Conservation (phyloP, 2,329 filamentous ascomycete genomes). For the Arthrinium puccinioides region DNA sequence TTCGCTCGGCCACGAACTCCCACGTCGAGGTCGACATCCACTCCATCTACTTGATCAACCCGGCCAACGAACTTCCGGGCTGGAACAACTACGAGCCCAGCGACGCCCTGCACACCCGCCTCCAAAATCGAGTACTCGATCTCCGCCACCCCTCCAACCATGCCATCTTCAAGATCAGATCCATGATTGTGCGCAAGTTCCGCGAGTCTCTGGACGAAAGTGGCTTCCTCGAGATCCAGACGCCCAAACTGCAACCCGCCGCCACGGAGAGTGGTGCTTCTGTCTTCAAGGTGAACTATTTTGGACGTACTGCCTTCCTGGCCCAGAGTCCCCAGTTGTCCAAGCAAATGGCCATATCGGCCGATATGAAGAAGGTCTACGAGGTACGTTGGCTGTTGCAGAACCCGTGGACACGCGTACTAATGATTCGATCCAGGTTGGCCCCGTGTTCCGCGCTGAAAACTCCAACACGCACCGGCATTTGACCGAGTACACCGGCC, state of each 20-base stretch:
- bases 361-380: slow-evolving; percentile 84
- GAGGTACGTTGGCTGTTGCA: slow-evolving; percentile 39
- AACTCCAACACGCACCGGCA: slow-evolving; percentile 95
- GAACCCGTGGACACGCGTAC: not conserved
- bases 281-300: slow-evolving; percentile 90
- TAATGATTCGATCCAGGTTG: slow-evolving; percentile 39
- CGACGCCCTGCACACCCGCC: slow-evolving; percentile 58
- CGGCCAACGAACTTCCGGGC: slow-evolving; percentile 32
- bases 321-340: slow-evolving; percentile 88
- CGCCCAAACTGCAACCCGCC: slow-evolving; percentile 81
- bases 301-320: slow-evolving; percentile 77
- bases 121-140: slow-evolving; percentile 73
- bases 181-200: slow-evolving; percentile 38
- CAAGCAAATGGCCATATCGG: slow-evolving; percentile 88
- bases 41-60: slow-evolving; percentile 39
- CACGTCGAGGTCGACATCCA: slow-evolving; percentile 66
- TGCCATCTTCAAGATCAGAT: slow-evolving; percentile 59
- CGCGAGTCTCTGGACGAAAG: slow-evolving; percentile 65
- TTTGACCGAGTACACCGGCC: slow-evolving; percentile 87
- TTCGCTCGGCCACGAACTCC: slow-evolving; percentile 68
- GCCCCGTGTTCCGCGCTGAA: slow-evolving; percentile 86
- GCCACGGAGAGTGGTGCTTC: slow-evolving; percentile 88
- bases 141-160: slow-evolving; percentile 68
- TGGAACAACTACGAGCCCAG: slow-evolving; percentile 54
- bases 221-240: slow-evolving; percentile 89